Base-by-base conservation (phyloP, 2,329 filamentous ascomycete genomes). In the Knoxdaviesia capensis region DNA sequence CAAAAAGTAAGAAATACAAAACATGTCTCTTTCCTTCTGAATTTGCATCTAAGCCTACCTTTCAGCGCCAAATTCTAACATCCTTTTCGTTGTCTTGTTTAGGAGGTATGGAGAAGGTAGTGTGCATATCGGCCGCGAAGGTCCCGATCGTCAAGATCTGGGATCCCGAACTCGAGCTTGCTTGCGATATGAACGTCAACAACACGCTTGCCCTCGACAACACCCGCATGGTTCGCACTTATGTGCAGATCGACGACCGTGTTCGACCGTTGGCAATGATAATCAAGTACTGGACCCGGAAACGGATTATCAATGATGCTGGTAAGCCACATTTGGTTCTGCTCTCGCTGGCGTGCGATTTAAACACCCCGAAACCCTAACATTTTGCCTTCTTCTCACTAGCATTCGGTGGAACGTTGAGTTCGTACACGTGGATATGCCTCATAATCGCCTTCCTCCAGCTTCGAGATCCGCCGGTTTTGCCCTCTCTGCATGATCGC, bases 391-490 rank as follows among this genome's bases (percentile, higher is more conserved):
- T 36, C 38, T 34, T 9, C 40, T 36, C 33, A 41, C 33, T 55
- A 92, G 90, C 82, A 45, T 85, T 86, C 55, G 87, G 90, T 47
- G 87, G 85, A 44, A 98, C 90, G 6, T 68, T 98, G 46, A 96
- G 88, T 59, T 98, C 90, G 11, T 98, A 98, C 56, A 94, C 90
- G 28, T 98, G 90, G 90, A 96, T 96, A 56, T 98, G 90, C 59
- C 75, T 98, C 68, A 93, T 96, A 50, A 80, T 98, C 55, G 92
- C 86, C 50, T 98, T 96, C 54, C 69, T 98, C 30, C 90, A 98
- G 60, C 80, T 85, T 41, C 77, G 86, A 51, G 70, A 80, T 45
- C 82, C 85, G 10, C 82, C 88, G 0, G 74, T 98, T 43, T 61
- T 98, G 28, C 90, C 90, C 4, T 76, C 82, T 10, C 66, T 98